Evolutionary conservation across 1,284 basidiomycete species (phyloP).

Genomic region (Apiotrichum gamsii): DNA sequence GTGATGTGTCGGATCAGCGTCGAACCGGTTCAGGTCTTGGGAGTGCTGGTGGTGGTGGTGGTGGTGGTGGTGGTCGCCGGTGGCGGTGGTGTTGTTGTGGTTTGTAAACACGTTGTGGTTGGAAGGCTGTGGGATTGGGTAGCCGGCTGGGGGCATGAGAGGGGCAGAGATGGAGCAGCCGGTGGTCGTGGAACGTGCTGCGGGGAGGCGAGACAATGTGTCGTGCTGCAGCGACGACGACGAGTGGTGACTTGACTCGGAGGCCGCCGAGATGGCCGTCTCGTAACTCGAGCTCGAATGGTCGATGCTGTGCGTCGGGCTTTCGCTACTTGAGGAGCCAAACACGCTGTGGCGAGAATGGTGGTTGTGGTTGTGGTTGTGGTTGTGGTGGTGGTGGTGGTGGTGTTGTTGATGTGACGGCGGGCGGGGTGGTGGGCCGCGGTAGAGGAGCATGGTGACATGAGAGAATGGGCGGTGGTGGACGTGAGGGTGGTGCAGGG

Average conservation of each 20-base stretch:
- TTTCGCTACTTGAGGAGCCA: constrained; percentile 1
- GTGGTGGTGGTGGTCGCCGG: constrained; percentile 1
- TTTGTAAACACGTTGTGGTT: neutral
- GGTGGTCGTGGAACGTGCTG: constrained; percentile 21
- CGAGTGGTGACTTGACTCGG: no score
- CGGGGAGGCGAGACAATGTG: neutral
- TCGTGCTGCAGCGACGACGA: no score
- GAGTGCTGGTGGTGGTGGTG: constrained; percentile 10
- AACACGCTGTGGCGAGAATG: neutral
- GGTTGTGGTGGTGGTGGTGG: neutral
- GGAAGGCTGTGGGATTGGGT: constrained; percentile 9
- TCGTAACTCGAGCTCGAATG: neutral
- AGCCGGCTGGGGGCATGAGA: constrained; percentile 16
- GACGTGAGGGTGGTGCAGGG: no score
- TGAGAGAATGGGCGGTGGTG: no score
- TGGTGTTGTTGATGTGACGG: no score
- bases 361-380: no score
- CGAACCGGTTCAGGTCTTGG: no score
- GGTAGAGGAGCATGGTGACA: no score
- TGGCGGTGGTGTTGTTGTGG: constrained; percentile 6
- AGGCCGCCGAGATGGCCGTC: no score
- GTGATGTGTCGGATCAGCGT: no score
- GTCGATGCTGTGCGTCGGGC: constrained; percentile 3
- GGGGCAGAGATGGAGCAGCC: constrained; percentile 39
- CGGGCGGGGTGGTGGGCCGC: no score